These are phyloP conservation scores for Globisporangium sylvaticum DNA, from an alignment of 352 stramenopile species.

Conservation along the genomic window DNA sequence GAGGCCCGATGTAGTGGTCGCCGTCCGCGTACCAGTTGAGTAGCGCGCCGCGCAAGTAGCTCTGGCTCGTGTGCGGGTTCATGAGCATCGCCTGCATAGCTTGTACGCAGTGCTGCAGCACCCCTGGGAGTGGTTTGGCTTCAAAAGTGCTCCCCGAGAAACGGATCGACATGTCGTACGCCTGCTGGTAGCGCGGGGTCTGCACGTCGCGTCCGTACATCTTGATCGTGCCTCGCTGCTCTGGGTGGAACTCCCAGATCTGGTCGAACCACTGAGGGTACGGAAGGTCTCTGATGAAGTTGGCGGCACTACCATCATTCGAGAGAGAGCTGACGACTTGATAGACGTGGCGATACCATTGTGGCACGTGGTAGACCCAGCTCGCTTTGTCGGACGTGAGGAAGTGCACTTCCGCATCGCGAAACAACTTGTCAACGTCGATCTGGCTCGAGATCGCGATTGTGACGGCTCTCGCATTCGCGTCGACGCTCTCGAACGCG, in stretches of 20 bases:
- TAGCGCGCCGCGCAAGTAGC: conserved; percentile 44
- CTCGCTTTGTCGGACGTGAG: conserved; percentile 31
- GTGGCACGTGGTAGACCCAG: conserved; percentile 58
- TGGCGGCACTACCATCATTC: not conserved
- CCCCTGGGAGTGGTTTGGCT: conserved; percentile 35
- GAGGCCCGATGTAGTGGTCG: conserved; percentile 78
- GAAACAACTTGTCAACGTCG: not conserved
- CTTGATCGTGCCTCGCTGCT: conserved; percentile 54
- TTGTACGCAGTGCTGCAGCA: conserved; percentile 35
- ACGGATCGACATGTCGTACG: conserved; percentile 46
- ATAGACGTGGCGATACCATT: conserved; percentile 40
- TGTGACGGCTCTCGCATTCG: conserved; percentile 12
- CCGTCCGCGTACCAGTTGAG: conserved; percentile 85
- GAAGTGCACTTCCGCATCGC: conserved; percentile 12
- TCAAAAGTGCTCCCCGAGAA: conserved; percentile 63
- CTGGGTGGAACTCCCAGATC: conserved; percentile 62
- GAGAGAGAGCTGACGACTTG: not conserved
- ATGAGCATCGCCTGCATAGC: conserved; percentile 42
- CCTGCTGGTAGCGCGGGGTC: conserved; percentile 68
- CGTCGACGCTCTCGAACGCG: conserved; percentile 20
- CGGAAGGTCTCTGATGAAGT: not conserved
- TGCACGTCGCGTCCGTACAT: conserved; percentile 56
- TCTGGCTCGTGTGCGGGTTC: conserved; percentile 21
- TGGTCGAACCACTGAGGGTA: conserved; percentile 24
- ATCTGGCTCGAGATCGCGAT: not conserved